Base-by-base conservation (phyloP, 352 stramenopile species). In the Phytophthora fragariaefolia region DNA sequence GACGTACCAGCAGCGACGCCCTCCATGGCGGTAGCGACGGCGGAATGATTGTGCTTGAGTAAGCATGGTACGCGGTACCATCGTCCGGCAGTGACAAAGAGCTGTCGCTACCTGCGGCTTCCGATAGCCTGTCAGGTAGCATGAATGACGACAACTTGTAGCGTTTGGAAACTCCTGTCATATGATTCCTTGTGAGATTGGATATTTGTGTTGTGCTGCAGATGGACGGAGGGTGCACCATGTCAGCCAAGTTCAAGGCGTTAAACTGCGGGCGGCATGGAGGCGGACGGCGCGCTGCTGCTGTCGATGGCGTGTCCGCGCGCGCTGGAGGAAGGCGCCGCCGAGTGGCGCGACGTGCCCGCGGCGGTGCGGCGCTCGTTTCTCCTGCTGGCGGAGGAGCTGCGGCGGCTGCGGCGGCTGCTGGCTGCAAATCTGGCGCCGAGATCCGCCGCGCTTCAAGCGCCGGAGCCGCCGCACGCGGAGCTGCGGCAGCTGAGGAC, bases 321-420 rank as follows among this genome's bases (percentile, higher is more conserved):
- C 17, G 64, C 87, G 26, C 28, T 84, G 3, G 61, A 76, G 0
- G 78, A 68, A n/a, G n/a, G n/a, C 9, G 48, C 55, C n/a, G 70
- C 64, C 4, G 80, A 87, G 56, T 91, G 83, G 83, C 23, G 20
- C 1, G 71, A 70, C 36, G 79, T 88, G 7, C 58, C 72, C 1
- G 70, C 77, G 12, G 83, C 88, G 17, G 66, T 91, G 26, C 79
- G 83, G 30, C 82, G 71, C 58, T 82, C 80, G 22, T 82, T 91
- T 24, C 54, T 87, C 38, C 46, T 90, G 15, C 43, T 91, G 28
- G 71, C 79, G 8, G 71, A 83, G 42, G 77, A 83, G 38, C 22
- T 89, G 28, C 69, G 59, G n/a, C 68, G 64, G 22, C 60, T 75
- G 15, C 57, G 49, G 40, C 58, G 38, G 1, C 28, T 68, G 8